Evolutionary conservation across 176 grass and related monocot species (phyloP), one percentile per base, ranked within the genome.

Genomic region (Cymbopogon citratus): DNA sequence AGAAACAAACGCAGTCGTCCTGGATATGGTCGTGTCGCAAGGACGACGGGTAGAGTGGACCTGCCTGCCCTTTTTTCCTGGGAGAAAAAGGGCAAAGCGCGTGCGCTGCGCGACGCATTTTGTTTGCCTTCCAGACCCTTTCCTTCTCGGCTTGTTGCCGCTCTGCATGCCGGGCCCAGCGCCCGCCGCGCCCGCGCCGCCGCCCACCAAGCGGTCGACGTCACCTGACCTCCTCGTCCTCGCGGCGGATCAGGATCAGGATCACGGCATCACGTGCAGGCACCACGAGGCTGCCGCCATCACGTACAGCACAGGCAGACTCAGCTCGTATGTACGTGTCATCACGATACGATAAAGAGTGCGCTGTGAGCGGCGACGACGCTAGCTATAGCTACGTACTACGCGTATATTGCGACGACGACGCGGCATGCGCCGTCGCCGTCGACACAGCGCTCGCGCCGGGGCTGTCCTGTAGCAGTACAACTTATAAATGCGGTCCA

Each of bases 121-220:
- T 52, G 82, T 24, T 57, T 46, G 69, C 21, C 62, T 69, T 33
- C 46, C 49, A 44, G 81, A 84, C 38, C 7, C 82, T 59, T 69
- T 46, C n/a, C n/a, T n/a, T n/a, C n/a, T n/a, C n/a, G n/a, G n/a
- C 34, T 48, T 40, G 5, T 40, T 49, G 59, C 21, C 63, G 23
- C 41, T 31, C 26, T 36, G 48, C 48, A 7, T 12, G 74, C 73
- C 51, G 33, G 6, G 44, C 44, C 71, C 18, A 16, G 25, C 44
- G 78, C 48, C 78, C 51, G 51, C 16, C 49, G n/a, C 23, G n/a
- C n/a, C n/a, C n/a, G n/a, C n/a, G n/a, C n/a, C n/a, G n/a, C 26
- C 14, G 28, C n/a, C 24, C 7, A 48, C 3, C 18, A 26, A 70
- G 19, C 51, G 19, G 51, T 18, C 41, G 26, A 77, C 74, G 33